Conservation (phyloP, 345 rosid genomes). For the Fremontodendron californicum region DNA sequence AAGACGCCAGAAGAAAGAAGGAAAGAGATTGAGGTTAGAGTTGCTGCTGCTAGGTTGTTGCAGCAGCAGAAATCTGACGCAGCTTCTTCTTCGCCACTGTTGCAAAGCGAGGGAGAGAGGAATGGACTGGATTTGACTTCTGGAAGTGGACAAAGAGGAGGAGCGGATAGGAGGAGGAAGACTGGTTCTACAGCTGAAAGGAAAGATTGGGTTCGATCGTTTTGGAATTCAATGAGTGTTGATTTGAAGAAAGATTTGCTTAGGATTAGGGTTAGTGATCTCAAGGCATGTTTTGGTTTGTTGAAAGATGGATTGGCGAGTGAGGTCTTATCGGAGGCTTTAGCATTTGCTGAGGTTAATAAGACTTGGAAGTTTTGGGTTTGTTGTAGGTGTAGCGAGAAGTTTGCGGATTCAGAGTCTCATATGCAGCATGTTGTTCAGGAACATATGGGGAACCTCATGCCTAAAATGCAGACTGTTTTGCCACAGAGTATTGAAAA, state of each 20-base stretch:
- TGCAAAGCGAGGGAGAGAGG: constrained; percentile 38
- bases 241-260: constrained; percentile 62
- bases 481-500: constrained; percentile 66
- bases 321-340: constrained; percentile 60
- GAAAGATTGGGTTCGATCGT: constrained; percentile 57
- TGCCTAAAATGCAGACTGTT: constrained; percentile 68
- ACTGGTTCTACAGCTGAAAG: constrained; percentile 51
- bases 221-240: constrained; percentile 64
- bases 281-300: constrained; percentile 55
- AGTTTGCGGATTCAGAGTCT: constrained; percentile 55
- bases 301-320: constrained; percentile 55
- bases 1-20: constrained; percentile 88
- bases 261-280: constrained; percentile 51
- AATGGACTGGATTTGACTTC: constrained; percentile 38
- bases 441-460: constrained; percentile 69
- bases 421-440: constrained; percentile 80
- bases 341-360: constrained; percentile 48
- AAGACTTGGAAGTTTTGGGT: constrained; percentile 81
- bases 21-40: constrained; percentile 95
- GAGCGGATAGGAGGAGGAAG: constrained; percentile 66
- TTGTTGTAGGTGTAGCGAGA: constrained; percentile 64
- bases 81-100: constrained; percentile 19
- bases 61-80: constrained; percentile 86
- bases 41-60: constrained; percentile 79
- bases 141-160: constrained; percentile 51